Percentiles rank a stretch among this genome's conserved stretches.
Evolutionary conservation across 495 filamentous ascomycete species (phyloP).

Genomic region (Annulohypoxylon maeteangense): DNA sequence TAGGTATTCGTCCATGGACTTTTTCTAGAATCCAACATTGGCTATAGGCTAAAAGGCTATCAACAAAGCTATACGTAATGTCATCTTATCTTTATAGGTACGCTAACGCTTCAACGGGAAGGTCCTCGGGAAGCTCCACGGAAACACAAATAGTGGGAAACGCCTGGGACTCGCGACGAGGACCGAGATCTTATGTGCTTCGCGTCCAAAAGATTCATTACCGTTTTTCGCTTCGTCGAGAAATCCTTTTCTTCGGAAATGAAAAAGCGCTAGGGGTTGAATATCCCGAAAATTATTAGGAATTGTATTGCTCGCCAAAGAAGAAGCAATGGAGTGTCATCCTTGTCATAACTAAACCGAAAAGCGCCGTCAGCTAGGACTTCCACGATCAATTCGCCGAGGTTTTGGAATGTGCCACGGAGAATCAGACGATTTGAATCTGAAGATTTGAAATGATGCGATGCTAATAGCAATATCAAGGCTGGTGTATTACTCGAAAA

Average conservation of each 20-base stretch:
- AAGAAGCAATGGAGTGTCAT: not conserved
- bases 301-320: not conserved
- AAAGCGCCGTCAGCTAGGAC: not conserved
- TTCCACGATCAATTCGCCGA: not conserved
- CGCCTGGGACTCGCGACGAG: not conserved
- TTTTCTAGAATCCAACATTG: not conserved
- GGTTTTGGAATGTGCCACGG: not conserved
- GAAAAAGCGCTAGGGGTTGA: not conserved
- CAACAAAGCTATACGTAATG: not conserved
- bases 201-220: not conserved
- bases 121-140: slow-evolving; percentile 4
- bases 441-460: not conserved
- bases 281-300: not conserved
- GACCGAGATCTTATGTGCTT: not conserved
- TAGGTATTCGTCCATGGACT: not conserved
- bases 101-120: slow-evolving; percentile 17
- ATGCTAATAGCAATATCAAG: not conserved
- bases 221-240: not conserved
- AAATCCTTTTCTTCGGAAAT: not conserved
- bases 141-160: not conserved
- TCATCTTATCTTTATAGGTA: not conserved
- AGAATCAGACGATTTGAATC: not conserved
- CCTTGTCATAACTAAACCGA: not conserved
- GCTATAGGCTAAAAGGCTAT: not conserved
- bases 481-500: not conserved